Conservation (phyloP, 352 stramenopile genomes). For the Phytophthora rubi region DNA sequence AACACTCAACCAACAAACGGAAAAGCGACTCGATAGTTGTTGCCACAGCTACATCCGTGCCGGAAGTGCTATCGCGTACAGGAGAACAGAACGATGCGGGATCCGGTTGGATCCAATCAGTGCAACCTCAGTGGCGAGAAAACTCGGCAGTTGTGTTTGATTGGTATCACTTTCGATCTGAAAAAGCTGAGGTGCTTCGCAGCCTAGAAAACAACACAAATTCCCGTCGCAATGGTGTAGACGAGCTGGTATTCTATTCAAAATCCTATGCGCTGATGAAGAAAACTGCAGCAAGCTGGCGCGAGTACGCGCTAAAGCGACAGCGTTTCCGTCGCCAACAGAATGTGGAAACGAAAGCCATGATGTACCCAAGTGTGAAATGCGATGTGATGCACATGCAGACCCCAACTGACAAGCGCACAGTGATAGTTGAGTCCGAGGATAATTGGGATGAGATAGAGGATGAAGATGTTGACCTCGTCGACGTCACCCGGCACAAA, state of each 20-base stretch:
- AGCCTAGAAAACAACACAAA: background rate
- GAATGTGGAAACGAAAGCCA: constrained; percentile 21
- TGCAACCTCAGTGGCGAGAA: constrained; percentile 33
- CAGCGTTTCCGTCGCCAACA: constrained; percentile 27
- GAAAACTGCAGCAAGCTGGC: constrained; percentile 56
- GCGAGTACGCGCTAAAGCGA: constrained; percentile 30
- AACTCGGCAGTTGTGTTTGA: constrained; percentile 32
- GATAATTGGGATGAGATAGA: constrained; percentile 23
- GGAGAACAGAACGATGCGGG: background rate
- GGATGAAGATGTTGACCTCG: constrained; percentile 31
- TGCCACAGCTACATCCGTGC: background rate
- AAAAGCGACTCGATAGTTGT: constrained; percentile 1
- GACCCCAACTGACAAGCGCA: constrained; percentile 16
- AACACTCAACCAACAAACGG: constrained; percentile 1
- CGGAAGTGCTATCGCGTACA: background rate
- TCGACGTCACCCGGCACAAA: constrained; percentile 9
- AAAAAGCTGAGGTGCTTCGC: constrained; percentile 31
- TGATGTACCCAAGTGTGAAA: constrained; percentile 28
- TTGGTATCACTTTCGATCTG: constrained; percentile 37
- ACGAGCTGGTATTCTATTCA: constrained; percentile 63
- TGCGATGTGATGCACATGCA: constrained; percentile 38
- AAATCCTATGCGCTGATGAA: constrained; percentile 53
- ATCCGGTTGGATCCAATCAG: constrained; percentile 16
- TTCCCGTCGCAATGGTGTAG: constrained; percentile 1
- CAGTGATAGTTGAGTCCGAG: constrained; percentile 5